Evolutionary conservation across 2,329 filamentous ascomycete genomes (phyloP).

Genomic region (Aspergillus pseudoterreus): DNA sequence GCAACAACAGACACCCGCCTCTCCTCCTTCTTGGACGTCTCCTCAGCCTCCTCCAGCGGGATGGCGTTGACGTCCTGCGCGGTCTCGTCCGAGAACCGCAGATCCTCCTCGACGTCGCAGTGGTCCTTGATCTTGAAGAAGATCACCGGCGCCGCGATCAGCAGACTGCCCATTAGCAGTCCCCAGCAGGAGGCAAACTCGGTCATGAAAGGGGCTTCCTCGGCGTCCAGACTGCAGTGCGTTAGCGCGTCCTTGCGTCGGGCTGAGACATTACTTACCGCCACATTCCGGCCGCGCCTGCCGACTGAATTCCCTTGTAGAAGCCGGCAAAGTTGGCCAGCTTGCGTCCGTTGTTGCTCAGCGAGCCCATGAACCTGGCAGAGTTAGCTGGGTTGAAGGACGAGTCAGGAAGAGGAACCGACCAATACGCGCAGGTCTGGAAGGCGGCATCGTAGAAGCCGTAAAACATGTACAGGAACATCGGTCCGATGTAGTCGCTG

Average conservation of each 20-base stretch:
- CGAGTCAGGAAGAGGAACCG: conserved; percentile 21
- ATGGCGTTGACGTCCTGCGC: conserved; percentile 59
- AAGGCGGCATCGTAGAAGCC: conserved; percentile 85
- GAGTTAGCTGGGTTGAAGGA: neutral
- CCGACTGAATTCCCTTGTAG: conserved; percentile 90
- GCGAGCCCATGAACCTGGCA: conserved; percentile 77
- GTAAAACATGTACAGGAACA: conserved; percentile 89
- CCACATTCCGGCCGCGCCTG: conserved; percentile 64
- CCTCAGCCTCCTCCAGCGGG: conserved; percentile 11
- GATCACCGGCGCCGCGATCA: conserved; percentile 77
- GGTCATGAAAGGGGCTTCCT: conserved; percentile 61
- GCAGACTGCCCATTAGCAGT: conserved; percentile 66
- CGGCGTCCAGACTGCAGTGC: conserved; percentile 62
- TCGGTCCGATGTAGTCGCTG: conserved; percentile 67
- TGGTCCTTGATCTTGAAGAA: conserved; percentile 75
- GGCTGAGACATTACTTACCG: conserved; percentile 25
- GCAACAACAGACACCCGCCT: conserved; percentile 5
- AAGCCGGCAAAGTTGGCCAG: conserved; percentile 88
- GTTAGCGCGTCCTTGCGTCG: conserved; percentile 7
- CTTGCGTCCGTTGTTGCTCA: conserved; percentile 89
- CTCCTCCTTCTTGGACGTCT: conserved; percentile 16
- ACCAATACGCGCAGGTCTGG: conserved; percentile 91
- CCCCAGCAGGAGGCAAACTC: conserved; percentile 76
- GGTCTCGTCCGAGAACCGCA: conserved; percentile 82
- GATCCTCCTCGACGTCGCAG: conserved; percentile 75